Base-by-base conservation (phyloP, 83 land plant species). In the Diphasiastrum complanatum region DNA sequence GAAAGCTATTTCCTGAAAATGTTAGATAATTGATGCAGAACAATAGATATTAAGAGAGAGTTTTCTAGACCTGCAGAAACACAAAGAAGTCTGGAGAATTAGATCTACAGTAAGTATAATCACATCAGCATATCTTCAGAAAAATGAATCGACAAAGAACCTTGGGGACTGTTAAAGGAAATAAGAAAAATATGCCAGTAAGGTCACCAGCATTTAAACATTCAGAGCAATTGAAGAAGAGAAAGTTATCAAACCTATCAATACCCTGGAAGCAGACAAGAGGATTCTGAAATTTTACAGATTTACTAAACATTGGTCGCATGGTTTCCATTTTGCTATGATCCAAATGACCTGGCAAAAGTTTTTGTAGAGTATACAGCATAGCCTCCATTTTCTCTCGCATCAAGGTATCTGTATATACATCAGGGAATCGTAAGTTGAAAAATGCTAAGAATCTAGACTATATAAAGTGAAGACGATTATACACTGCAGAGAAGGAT, bases 261-360 rank as follows among this genome's bases (percentile, higher is more conserved):
- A 27, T 43, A 18, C 64, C 64, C 47, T 46, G 64, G n/a, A 41
- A 61, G 51, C 64, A 61, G 28, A 27, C 2, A 30, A 45, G 50
- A 43, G 64, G 64, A 27, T 61, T 61, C 51, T 61, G 51, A 23
- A 40, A 20, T 50, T 41, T 50, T 50, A 61, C 64, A 2, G 64
- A 41, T n/a, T 31, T n/a, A 27, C 64, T 40, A 8, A 61, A 46
- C 28, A 61, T 22, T 19, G 64, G 46, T 16, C 51, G 25, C 33
- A 43, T 24, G 46, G 24, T 25, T 12, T 61, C 50, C 22, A 19
- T 34, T 61, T 61, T 61, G 64, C n/a, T 38, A 61, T 4, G 10
- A 50, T 61, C 64, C 64, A 61, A 61, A 33, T 4, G 50, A 43
- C 64, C 64, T 43, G 64, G 64, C 25, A 61, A 35, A 19, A 61